These are phyloP conservation scores for Carex pumila DNA, from an alignment of 176 grass and related monocot genomes.

Conservation along the genomic window DNA sequence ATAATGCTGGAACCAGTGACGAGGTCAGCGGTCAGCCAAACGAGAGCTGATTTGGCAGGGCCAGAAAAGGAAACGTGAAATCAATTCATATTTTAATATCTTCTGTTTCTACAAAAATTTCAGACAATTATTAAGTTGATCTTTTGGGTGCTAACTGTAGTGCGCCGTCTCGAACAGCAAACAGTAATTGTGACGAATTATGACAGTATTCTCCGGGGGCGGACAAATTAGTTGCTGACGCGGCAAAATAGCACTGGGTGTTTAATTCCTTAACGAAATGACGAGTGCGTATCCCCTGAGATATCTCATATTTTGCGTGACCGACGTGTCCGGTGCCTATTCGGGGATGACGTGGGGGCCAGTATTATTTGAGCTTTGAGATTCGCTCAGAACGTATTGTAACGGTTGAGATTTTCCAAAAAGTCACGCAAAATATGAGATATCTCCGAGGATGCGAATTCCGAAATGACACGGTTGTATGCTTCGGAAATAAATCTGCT, in stretches of 20 bases:
- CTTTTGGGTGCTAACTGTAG: not conserved
- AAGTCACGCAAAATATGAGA: too few relatives aligned
- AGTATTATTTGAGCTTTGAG: too few relatives aligned
- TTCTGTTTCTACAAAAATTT: constrained; percentile 1
- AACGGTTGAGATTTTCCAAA: too few relatives aligned
- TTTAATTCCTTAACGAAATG: not conserved
- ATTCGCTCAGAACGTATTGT: too few relatives aligned
- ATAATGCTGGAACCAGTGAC: not conserved
- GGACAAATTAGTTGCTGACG: not conserved
- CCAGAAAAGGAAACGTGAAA: not conserved
- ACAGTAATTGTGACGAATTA: not conserved
- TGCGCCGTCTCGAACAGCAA: not conserved
- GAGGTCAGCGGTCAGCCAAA: not conserved
- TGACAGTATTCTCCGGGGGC: not conserved
- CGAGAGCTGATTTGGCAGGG: not conserved
- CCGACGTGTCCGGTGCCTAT: too few relatives aligned
- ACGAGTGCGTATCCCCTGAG: too few relatives aligned
- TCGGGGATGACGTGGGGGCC: too few relatives aligned
- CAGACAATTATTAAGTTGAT: not conserved
- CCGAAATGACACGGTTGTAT: too few relatives aligned
- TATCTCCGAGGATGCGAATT: too few relatives aligned
- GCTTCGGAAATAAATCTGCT: too few relatives aligned
- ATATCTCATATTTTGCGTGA: too few relatives aligned
- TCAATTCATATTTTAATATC: not conserved
- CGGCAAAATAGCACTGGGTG: not conserved